phyloP scores from a whole-genome alignment of 2,329 filamentous ascomycete species.

The Fusarium nisikadoi region DNA sequence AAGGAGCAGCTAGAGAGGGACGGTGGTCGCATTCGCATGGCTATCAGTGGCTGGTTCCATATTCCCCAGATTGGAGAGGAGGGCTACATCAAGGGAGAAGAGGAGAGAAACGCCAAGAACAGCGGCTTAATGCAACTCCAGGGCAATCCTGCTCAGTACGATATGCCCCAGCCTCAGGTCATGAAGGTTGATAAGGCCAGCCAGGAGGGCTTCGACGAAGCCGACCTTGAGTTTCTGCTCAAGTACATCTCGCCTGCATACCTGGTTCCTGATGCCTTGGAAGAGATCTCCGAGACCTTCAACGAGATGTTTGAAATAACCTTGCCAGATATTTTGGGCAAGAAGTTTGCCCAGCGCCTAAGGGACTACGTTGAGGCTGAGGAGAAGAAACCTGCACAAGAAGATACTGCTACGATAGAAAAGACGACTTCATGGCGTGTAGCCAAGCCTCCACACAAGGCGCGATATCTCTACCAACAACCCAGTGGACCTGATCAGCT shows the following conservation, averaged over 20 bases:
- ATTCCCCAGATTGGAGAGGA: constrained; percentile 96
- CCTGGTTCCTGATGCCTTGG: constrained; percentile 89
- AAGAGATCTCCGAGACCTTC: constrained; percentile 83
- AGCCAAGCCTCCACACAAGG: constrained; percentile 91
- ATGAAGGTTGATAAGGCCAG: constrained; percentile 58
- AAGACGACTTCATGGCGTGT: constrained; percentile 74
- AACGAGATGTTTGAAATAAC: constrained; percentile 85
- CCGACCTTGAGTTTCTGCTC: constrained; percentile 88
- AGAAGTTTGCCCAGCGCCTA: constrained; percentile 80
- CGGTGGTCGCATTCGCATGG: constrained; percentile 88
- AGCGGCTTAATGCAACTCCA: constrained; percentile 94
- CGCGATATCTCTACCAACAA: constrained; percentile 87
- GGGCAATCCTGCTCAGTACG: constrained; percentile 89
- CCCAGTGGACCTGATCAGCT: constrained; percentile 53
- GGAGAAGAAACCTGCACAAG: constrained; percentile 62
- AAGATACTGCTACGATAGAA: constrained; percentile 66
- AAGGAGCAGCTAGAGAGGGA: constrained; percentile 72
- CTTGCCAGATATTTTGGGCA: constrained; percentile 79
- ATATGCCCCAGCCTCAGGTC: constrained; percentile 75
- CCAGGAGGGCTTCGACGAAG: constrained; percentile 73
- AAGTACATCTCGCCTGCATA: constrained; percentile 92
- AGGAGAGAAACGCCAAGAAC: constrained; percentile 87
- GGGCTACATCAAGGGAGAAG: constrained; percentile 86
- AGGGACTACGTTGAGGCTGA: constrained; percentile 75
- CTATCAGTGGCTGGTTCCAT: constrained; percentile 98